Conservation (phyloP, 75 land plant genomes). For the Cryptomeria japonica region DNA sequence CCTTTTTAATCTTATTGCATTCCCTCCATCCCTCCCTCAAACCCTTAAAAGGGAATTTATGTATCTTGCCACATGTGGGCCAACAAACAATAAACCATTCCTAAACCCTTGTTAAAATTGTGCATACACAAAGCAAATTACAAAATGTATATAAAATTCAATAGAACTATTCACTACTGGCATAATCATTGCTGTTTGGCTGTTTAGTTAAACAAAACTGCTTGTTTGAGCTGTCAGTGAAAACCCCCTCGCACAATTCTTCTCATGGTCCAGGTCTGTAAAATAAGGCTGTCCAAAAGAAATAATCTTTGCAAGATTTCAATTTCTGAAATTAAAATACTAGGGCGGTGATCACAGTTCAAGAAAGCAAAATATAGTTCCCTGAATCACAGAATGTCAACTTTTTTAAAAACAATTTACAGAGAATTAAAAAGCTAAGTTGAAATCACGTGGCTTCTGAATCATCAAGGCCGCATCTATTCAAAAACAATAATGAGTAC, state of each 20-base stretch:
- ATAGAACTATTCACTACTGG: not conserved
- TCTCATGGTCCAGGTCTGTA: not conserved
- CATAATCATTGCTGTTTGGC: not conserved
- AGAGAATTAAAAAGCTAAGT: not conserved
- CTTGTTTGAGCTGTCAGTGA: not conserved
- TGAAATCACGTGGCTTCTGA: not conserved
- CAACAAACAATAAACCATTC: too few relatives aligned
- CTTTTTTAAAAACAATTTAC: not conserved
- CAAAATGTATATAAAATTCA: not conserved
- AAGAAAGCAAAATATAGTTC: too few relatives aligned
- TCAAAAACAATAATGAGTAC: not conserved
- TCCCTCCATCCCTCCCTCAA: not conserved
- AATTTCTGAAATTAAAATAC: too few relatives aligned
- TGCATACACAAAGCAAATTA: not conserved
- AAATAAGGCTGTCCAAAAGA: not conserved
- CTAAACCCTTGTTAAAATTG: not conserved
- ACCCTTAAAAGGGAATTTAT: not conserved
- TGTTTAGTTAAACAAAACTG: too few relatives aligned
- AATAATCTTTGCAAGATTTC: not conserved
- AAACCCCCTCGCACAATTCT: not conserved
- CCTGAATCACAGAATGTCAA: not conserved
- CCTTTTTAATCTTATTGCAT: not conserved
- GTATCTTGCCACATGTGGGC: not conserved
- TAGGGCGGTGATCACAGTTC: not conserved
- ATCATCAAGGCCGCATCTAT: not conserved